Base-by-base conservation (phyloP, 371 early-diverging fungal species). In the Thermomucor indicae-seudaticae region DNA sequence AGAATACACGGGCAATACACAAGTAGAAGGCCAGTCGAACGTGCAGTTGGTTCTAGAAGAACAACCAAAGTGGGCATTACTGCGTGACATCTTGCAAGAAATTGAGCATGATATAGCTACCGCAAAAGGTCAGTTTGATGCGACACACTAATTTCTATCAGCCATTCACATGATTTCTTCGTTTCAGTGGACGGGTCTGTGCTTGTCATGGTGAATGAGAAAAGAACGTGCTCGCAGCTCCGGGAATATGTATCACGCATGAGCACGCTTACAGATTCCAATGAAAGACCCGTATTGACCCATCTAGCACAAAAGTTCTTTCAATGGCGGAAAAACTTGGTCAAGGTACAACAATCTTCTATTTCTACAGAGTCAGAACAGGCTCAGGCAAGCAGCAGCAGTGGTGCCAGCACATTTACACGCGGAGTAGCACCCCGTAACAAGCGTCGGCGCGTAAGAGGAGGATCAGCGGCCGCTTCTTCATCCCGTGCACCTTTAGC, bases 51-150 rank as follows among this genome's bases (percentile, higher is more conserved):
- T 85, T 10, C 58, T 95, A 23, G 97, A 97, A 58, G 93, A 90
- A 40, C 85, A 85, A 22, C 97, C 97, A 2, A 97, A 97, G 64
- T 96, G 96, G 91, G 58, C 62, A n/a, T 70, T 86, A 2, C 49
- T 97, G 17, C 64, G 61, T 0, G 76, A 79, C 7, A 73, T 92
- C 0, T 58, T 97, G 42, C 58, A 80, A 17, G 95, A 95, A 49
- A 87, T 97, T 10, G 83, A 87, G 48, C 34, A 70, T 12, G 85
- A 83, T 34, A 78, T 57, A 54, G 62, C 49, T 34, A 19, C 54
- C 49, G 40, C 66, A 45, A 39, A 74, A 32, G 63, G 62, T 57
- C 42, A 52, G 44, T 10, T 42, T 30, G 4, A 4, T 57, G 22
- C 1, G 31, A 43, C 31, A 2, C 8, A n/a, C 30, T 2, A 16